Conservation (phyloP, 345 rosid genomes). For the Eucalyptus pauciflora region DNA sequence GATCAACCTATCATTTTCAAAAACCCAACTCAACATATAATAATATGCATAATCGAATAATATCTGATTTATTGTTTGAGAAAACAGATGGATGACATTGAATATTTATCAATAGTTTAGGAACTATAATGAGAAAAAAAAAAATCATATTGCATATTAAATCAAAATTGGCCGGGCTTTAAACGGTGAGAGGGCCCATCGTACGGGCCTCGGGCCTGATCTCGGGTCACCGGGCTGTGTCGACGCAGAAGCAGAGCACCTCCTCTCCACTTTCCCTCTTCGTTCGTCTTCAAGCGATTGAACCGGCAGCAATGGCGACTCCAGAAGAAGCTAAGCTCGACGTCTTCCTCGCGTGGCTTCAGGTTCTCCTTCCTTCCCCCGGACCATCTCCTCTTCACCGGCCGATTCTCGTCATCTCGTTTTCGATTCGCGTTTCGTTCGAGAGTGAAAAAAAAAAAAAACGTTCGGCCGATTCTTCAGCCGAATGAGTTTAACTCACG, state of each 20-base stretch:
- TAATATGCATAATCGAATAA: neutral
- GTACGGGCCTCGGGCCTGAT: neutral
- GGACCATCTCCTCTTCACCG: neutral
- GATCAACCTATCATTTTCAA: neutral
- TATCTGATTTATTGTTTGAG: neutral
- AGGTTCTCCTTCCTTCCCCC: conserved; percentile 12
- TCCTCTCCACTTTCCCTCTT: neutral
- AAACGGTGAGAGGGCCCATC: neutral
- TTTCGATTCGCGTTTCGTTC: neutral
- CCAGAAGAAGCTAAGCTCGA: conserved; percentile 38
- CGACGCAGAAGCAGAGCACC: neutral
- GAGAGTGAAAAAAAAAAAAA: neutral
- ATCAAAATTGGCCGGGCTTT: neutral
- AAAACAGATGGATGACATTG: neutral
- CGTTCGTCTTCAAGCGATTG: neutral
- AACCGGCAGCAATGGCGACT: conserved; percentile 15
- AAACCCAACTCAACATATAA: neutral
- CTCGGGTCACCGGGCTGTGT: neutral
- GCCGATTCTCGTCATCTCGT: neutral
- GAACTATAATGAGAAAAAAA: neutral
- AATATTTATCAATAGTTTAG: neutral
- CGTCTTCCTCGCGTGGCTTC: conserved; percentile 52
- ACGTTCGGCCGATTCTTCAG: neutral
- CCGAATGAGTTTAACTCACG: neutral
- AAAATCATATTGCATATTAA: too few relatives aligned